Base-by-base conservation (phyloP, 257 asterid genomes). In the Dorcoceras hygrometricum region DNA sequence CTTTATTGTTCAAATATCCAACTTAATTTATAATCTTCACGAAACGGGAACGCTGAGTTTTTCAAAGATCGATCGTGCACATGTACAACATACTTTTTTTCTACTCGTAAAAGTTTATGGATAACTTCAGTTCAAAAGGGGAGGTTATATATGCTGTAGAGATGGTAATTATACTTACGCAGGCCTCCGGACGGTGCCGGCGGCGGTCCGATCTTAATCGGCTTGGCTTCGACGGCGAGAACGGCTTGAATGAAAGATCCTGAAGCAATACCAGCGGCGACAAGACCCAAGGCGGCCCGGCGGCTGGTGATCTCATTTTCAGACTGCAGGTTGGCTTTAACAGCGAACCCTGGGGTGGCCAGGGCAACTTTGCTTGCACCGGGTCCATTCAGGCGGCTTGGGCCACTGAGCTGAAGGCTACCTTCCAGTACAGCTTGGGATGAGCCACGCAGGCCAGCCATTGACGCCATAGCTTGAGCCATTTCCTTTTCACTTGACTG, bases 141-240 rank as follows among this genome's bases (percentile, higher is more conserved):
- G n/a, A n/a, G n/a, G n/a, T n/a, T n/a, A n/a, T n/a, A 26, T 26
- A 2, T 26, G 29, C 29, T 29, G 5, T 29, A 29, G 10, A 56
- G 16, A 25, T 4, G 25, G 2, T 31, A 59, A 11, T 25, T 28
- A 28, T 28, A 79, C 99, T 85, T 80, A 94, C 99, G 95, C 59
- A 94, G 83, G 61, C 97, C 99, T 32, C 99, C 97, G 53, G 99
- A 94, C 55, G 89, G 99, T 4, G 95, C 89, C 1, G 99, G 99
- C 14, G 99, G 89, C 4, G 64, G 64, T 16, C 99, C 99, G 48
- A 94, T 32, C 87, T 88, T 94, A 79, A 94, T 90, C 10, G 99
- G 53, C 74, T 57, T 82, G 66, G 90, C 87, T 23, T 86, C 97
- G 2, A 43, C 0, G 19, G 99, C 99, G 4, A 88, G 86, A 46